phyloP scores from a whole-genome alignment of 257 asterid genomes.

The Nicotiana paniculata region DNA sequence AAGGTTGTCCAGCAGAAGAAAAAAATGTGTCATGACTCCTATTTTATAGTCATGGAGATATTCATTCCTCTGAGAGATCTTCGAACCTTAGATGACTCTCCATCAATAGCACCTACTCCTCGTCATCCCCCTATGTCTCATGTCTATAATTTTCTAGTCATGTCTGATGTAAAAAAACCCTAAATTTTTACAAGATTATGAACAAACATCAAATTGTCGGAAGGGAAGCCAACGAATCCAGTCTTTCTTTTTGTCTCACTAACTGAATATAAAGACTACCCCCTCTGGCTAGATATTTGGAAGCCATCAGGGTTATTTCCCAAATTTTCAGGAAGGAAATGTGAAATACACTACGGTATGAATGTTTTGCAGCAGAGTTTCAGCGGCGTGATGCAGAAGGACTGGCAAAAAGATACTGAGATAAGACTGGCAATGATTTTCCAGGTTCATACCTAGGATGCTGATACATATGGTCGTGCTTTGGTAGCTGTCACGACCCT shows the following conservation, averaged over 20 bases:
- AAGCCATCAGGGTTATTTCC: neutral
- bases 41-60: too few relatives aligned
- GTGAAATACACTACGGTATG: neutral
- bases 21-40: too few relatives aligned
- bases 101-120: too few relatives aligned
- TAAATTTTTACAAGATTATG: neutral
- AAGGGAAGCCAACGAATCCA: neutral
- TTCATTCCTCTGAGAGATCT: too few relatives aligned
- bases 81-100: too few relatives aligned
- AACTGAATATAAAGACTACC: neutral
- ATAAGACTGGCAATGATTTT: conserved; percentile 30
- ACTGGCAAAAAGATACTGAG: conserved; percentile 58
- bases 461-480: conserved; percentile 13
- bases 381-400: conserved; percentile 37
- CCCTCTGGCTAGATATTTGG: neutral
- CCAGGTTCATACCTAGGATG: conserved; percentile 21
- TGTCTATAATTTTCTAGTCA: too few relatives aligned
- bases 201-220: neutral
- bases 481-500: conserved; percentile 2
- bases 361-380: neutral
- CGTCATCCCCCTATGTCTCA: too few relatives aligned
- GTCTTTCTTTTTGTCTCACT: neutral
- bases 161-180: too few relatives aligned
- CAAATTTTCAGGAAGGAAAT: neutral
- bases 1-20: too few relatives aligned